phyloP scores from a whole-genome alignment of 2,329 filamentous ascomycete genomes.

The Talaromyces sp. region DNA sequence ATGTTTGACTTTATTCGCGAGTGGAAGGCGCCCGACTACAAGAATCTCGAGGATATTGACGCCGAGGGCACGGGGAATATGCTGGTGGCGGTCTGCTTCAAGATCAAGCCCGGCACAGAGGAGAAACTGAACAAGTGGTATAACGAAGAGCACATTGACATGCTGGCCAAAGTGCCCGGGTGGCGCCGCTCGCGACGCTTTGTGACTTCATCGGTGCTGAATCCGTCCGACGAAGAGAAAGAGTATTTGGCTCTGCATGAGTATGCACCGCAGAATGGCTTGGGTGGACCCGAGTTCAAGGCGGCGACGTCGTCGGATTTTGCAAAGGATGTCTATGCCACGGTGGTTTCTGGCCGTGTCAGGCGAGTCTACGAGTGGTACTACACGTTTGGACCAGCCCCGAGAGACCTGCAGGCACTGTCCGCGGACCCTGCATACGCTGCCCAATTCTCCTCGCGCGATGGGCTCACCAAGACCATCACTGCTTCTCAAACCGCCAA shows the following conservation, averaged over 20 bases:
- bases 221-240: slow-evolving; percentile 42
- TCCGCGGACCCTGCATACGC: slow-evolving; percentile 38
- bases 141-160: slow-evolving; percentile 64
- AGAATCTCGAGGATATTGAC: slow-evolving; percentile 56
- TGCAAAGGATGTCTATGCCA: slow-evolving; percentile 53
- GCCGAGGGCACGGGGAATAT: slow-evolving; percentile 56
- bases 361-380: slow-evolving; percentile 65
- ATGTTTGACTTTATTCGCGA: slow-evolving; percentile 64
- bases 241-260: slow-evolving; percentile 68
- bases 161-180: slow-evolving; percentile 69
- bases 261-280: slow-evolving; percentile 61
- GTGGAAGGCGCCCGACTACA: slow-evolving; percentile 52
- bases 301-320: slow-evolving; percentile 60
- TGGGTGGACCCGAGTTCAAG: slow-evolving; percentile 60
- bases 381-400: slow-evolving; percentile 72
- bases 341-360: slow-evolving; percentile 53
- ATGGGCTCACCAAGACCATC: slow-evolving; percentile 52
- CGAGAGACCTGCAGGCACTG: slow-evolving; percentile 61
- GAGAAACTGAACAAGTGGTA: slow-evolving; percentile 65
- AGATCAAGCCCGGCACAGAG: slow-evolving; percentile 51
- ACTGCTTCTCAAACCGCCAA: slow-evolving; percentile 35
- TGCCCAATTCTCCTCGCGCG: slow-evolving; percentile 50
- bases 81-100: slow-evolving; percentile 58
- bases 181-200: slow-evolving; percentile 72
- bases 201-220: slow-evolving; percentile 59